phyloP scores from a whole-genome alignment of 306 rosid species.

The Prinsepia uniflora region DNA sequence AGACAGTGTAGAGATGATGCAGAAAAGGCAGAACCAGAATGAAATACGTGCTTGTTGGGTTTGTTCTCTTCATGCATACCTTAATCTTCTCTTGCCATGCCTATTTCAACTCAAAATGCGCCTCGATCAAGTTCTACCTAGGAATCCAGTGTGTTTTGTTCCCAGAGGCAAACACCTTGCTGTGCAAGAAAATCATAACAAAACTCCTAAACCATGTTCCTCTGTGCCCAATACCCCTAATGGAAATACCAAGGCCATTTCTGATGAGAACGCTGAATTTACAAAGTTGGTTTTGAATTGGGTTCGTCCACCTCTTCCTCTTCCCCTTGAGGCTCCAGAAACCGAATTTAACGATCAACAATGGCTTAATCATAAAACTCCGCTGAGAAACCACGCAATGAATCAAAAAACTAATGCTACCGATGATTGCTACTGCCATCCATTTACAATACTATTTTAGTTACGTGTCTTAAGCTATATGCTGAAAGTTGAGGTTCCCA shows the following conservation, averaged over 20 bases:
- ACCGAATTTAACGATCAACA: background rate
- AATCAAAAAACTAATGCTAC: background rate
- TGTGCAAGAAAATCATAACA: background rate
- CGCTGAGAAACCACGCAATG: background rate
- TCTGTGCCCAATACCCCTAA: too few species aligned
- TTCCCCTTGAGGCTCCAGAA: background rate
- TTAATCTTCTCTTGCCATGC: constrained; percentile 5
- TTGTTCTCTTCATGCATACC: background rate
- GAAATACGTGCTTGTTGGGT: background rate
- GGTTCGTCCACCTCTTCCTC: background rate
- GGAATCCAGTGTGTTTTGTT: background rate
- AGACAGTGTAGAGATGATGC: background rate
- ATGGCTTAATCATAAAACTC: background rate
- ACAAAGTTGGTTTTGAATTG: background rate
- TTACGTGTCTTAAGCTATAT: background rate
- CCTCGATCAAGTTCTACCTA: background rate
- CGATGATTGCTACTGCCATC: background rate
- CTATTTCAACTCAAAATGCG: background rate
- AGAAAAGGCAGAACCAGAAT: background rate
- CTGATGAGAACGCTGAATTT: background rate
- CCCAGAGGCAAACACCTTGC: background rate
- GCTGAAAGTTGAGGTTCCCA: too few species aligned
- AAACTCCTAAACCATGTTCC: background rate
- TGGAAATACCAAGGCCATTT: too few species aligned
- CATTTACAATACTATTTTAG: constrained; percentile 4